phyloP scores from a whole-genome alignment of 495 filamentous ascomycete genomes.

The Viridothelium virens region DNA sequence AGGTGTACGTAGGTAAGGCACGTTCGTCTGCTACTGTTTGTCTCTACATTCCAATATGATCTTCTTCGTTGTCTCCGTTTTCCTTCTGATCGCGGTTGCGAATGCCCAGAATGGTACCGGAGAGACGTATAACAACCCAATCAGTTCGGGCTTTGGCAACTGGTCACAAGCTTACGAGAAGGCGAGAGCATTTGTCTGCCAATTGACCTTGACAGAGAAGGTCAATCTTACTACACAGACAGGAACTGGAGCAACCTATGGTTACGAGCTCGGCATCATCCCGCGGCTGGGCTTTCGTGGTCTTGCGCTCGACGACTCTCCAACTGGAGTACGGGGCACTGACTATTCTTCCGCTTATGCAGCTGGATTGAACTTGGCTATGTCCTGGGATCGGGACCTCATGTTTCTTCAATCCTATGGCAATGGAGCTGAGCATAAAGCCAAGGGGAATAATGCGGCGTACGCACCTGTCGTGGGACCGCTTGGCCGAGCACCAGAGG shows the following conservation, averaged over 20 bases:
- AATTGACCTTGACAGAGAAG: constrained; percentile 78
- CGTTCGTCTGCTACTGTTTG: background rate
- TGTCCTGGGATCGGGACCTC: constrained; percentile 29
- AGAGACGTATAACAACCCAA: constrained; percentile 7
- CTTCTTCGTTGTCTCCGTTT: background rate
- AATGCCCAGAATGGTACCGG: background rate
- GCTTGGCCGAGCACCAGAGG: constrained; percentile 51
- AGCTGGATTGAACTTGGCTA: constrained; percentile 22
- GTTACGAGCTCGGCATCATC: constrained; percentile 25
- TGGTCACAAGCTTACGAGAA: constrained; percentile 72
- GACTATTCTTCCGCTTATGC: constrained; percentile 23
- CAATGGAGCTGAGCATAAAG: constrained; percentile 46
- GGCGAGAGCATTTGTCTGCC: constrained; percentile 67
- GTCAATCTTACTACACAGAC: constrained; percentile 69
- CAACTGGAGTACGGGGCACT: constrained; percentile 37
- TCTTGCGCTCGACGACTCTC: constrained; percentile 45
- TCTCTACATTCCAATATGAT: background rate
- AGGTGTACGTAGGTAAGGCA: background rate
- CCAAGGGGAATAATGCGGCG: constrained; percentile 46
- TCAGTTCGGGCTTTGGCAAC: constrained; percentile 11
- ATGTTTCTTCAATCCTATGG: constrained; percentile 10
- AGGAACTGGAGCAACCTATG: constrained; percentile 13
- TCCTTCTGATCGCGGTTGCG: background rate
- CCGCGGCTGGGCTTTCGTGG: constrained; percentile 40
- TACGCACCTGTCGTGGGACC: constrained; percentile 49